Conservation (phyloP, 306 rosid species). For the Ceratonia siliqua region DNA sequence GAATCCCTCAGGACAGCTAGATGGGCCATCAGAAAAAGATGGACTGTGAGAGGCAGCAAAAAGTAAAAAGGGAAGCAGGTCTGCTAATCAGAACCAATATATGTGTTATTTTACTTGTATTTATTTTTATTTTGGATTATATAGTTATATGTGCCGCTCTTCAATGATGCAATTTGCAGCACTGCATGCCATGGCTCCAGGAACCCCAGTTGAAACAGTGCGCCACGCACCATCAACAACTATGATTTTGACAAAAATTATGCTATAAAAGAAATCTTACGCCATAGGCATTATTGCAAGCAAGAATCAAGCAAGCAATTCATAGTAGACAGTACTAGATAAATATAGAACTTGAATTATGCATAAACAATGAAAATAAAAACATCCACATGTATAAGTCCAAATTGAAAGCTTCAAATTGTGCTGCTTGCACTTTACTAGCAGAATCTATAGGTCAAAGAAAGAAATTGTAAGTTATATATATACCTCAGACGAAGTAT, state of each 20-base stretch:
- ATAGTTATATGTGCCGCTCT: too few relatives aligned
- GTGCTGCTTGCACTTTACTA: background rate
- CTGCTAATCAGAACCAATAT: background rate
- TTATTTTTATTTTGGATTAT: too few relatives aligned
- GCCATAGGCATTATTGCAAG: background rate
- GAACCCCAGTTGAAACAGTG: too few relatives aligned
- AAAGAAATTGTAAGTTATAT: background rate
- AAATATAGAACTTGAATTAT: background rate
- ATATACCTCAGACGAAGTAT: constrained; percentile 65
- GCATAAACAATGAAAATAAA: background rate
- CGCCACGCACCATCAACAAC: too few relatives aligned
- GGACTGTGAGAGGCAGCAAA: background rate
- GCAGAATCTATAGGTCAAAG: background rate
- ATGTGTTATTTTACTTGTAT: too few relatives aligned
- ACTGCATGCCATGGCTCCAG: too few relatives aligned
- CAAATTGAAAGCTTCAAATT: background rate
- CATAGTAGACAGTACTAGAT: background rate
- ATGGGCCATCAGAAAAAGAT: background rate
- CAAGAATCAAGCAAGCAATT: constrained; percentile 19
- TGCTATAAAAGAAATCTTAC: background rate
- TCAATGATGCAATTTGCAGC: too few relatives aligned
- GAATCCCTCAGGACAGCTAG: background rate
- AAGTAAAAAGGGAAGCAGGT: background rate
- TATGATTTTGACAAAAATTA: background rate
- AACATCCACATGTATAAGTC: background rate